These are phyloP conservation scores for Rhodotorula graminis DNA, from an alignment of 768 basidiomycete species.

Conservation along the genomic window DNA sequence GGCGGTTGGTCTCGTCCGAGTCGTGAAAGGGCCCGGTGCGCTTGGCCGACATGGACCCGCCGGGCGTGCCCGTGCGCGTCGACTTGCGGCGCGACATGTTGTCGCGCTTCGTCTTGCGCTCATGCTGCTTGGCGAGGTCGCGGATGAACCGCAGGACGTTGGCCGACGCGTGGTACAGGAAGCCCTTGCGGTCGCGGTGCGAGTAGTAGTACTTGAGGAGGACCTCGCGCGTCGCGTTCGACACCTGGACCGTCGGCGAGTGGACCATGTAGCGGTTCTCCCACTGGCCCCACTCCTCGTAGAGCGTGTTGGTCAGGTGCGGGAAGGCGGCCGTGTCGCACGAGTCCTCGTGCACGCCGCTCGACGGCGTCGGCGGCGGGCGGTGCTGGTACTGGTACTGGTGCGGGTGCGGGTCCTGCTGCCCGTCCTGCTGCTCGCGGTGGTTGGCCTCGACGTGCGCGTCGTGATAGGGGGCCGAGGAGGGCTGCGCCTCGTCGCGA, in stretches of 20 bases:
- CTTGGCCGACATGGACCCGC: conserved; percentile 10
- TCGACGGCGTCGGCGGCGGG: background rate
- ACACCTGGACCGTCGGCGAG: conserved; percentile 69
- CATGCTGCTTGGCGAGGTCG: conserved; percentile 61
- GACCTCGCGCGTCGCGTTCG: conserved; percentile 54
- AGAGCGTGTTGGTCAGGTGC: conserved; percentile 30
- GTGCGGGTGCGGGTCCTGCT: background rate
- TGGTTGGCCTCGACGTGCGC: background rate
- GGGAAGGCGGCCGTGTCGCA: conserved; percentile 17
- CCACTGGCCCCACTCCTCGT: conserved; percentile 70
- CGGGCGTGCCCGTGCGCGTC: background rate
- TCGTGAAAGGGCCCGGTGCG: conserved; percentile 11
- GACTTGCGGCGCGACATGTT: conserved; percentile 10
- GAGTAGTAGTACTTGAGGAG: conserved; percentile 84
- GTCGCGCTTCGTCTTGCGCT: conserved; percentile 6
- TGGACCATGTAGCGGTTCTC: conserved; percentile 89
- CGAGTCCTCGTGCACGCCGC: background rate
- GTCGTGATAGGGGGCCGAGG: background rate
- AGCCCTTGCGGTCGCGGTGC: conserved; percentile 56
- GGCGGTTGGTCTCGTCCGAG: conserved; percentile 23
- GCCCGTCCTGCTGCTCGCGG: background rate
- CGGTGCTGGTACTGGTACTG: background rate
- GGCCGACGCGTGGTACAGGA: conserved; percentile 67
- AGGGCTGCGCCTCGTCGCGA: background rate
- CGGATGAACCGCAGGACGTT: conserved; percentile 84